phyloP scores from a whole-genome alignment of 148 eudicot species.

The Pouteria glomerata region DNA sequence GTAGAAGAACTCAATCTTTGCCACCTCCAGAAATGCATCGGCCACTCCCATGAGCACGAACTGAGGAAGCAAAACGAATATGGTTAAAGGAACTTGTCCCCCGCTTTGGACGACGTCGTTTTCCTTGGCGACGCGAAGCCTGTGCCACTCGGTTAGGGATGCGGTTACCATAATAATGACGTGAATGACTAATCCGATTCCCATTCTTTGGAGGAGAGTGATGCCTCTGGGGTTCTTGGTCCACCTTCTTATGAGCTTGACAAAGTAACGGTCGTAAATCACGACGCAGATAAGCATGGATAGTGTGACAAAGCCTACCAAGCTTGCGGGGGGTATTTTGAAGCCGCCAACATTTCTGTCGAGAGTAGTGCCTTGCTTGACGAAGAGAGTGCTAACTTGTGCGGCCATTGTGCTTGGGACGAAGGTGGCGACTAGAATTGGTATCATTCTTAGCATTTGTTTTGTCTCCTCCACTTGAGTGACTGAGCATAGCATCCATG shows the following conservation, averaged over 20 bases:
- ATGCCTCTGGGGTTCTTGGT: constrained; percentile 79
- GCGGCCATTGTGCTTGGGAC: constrained; percentile 69
- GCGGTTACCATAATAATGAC: constrained; percentile 48
- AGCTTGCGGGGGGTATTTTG: constrained; percentile 65
- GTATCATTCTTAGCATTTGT: constrained; percentile 66
- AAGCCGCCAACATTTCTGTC: constrained; percentile 41
- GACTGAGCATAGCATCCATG: constrained; percentile 60
- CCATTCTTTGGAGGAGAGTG: constrained; percentile 70
- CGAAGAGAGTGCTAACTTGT: constrained; percentile 59
- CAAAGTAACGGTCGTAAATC: constrained; percentile 55
- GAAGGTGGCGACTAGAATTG: constrained; percentile 49
- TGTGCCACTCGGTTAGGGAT: constrained; percentile 37
- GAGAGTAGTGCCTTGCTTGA: constrained; percentile 79
- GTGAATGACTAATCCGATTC: constrained; percentile 54
- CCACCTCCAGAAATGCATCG: constrained; percentile 64
- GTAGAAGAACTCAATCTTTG: constrained; percentile 73
- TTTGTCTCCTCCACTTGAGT: constrained; percentile 86
- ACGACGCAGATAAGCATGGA: constrained; percentile 63
- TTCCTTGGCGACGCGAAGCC: constrained; percentile 51
- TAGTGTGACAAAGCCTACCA: constrained; percentile 50
- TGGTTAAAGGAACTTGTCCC: constrained; percentile 47
- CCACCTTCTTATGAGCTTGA: constrained; percentile 28
- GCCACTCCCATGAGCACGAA: constrained; percentile 66
- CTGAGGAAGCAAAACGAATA: constrained; percentile 65
- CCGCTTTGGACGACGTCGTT: constrained; percentile 44